phyloP scores from a whole-genome alignment of 2,329 filamentous ascomycete species.

The Fusarium armeniacum region DNA sequence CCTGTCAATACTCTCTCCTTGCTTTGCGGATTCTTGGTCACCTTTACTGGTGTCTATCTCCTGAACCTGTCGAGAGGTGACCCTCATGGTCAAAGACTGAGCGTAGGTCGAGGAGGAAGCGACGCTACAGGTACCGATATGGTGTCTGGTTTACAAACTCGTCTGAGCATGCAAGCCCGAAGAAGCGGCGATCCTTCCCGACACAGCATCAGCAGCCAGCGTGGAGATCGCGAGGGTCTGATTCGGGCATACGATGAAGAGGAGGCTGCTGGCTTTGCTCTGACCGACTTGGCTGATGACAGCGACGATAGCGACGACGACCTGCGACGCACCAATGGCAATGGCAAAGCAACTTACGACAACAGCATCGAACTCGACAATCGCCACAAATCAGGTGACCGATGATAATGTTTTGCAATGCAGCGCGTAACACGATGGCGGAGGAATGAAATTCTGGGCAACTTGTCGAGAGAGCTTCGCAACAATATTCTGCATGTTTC shows the following conservation, averaged over 20 bases:
- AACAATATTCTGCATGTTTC: constrained; percentile 39
- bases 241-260: constrained; percentile 94
- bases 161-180: constrained; percentile 91
- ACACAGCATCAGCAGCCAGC: constrained; percentile 74
- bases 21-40: constrained; percentile 92
- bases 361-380: constrained; percentile 65
- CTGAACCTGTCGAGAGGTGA: constrained; percentile 95
- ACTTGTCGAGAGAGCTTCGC: constrained; percentile 15
- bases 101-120: constrained; percentile 72
- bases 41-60: constrained; percentile 95
- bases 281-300: constrained; percentile 84
- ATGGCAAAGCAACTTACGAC: constrained; percentile 59
- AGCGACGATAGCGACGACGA: constrained; percentile 80
- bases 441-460: constrained; percentile 19
- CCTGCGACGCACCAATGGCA: constrained; percentile 56
- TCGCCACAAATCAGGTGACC: constrained; percentile 61
- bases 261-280: constrained; percentile 77
- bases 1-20: constrained; percentile 92
- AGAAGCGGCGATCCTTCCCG: constrained; percentile 77
- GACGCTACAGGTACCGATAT: constrained; percentile 93
- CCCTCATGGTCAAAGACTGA: constrained; percentile 79
- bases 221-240: constrained; percentile 81
- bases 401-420: constrained; percentile 39
- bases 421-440: constrained; percentile 40
- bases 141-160: constrained; percentile 88